These are phyloP conservation scores for Flaveria robusta DNA, from an alignment of 129 eudicot genomes.

Conservation along the genomic window DNA sequence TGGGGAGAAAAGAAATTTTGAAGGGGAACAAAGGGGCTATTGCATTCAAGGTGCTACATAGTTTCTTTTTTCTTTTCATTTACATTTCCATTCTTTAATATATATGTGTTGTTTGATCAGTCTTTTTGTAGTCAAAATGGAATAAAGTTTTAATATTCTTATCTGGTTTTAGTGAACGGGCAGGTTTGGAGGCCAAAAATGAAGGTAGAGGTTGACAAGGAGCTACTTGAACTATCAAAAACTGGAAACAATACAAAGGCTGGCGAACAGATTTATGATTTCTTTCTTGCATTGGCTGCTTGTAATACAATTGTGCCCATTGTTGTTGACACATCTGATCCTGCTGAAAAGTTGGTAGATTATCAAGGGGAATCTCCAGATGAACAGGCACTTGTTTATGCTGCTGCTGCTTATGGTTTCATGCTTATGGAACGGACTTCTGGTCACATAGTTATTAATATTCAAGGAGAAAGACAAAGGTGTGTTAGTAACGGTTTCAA, in stretches of 20 bases:
- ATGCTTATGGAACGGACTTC: slow-evolving; percentile 92
- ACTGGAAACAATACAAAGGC: slow-evolving; percentile 43
- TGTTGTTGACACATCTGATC: slow-evolving; percentile 58
- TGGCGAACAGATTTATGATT: slow-evolving; percentile 54
- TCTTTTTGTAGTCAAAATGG: slow-evolving; percentile 15
- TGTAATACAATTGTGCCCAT: slow-evolving; percentile 96
- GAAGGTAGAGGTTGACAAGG: slow-evolving; percentile 71
- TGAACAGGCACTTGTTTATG: slow-evolving; percentile 95
- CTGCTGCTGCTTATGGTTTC: slow-evolving; percentile 95
- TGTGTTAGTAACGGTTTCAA: slow-evolving; percentile 33
- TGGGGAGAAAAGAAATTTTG: slow-evolving; percentile 36
- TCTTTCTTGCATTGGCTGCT: slow-evolving; percentile 91
- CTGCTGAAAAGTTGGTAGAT: slow-evolving; percentile 64
- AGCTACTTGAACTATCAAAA: slow-evolving; percentile 50
- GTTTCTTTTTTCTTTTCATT: slow-evolving; percentile 12
- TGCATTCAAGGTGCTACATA: slow-evolving; percentile 55
- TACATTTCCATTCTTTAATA: background rate
- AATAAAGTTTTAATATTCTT: slow-evolving; percentile 16
- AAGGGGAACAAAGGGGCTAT: slow-evolving; percentile 51
- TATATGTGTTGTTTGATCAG: background rate
- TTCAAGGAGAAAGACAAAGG: slow-evolving; percentile 92
- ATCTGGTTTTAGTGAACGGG: slow-evolving; percentile 56
- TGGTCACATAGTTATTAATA: slow-evolving; percentile 88
- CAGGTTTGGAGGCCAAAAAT: slow-evolving; percentile 76
- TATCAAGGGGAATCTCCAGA: slow-evolving; percentile 99